Evolutionary conservation across 106 monocot species (phyloP).

Genomic region (Allium sativum): DNA sequence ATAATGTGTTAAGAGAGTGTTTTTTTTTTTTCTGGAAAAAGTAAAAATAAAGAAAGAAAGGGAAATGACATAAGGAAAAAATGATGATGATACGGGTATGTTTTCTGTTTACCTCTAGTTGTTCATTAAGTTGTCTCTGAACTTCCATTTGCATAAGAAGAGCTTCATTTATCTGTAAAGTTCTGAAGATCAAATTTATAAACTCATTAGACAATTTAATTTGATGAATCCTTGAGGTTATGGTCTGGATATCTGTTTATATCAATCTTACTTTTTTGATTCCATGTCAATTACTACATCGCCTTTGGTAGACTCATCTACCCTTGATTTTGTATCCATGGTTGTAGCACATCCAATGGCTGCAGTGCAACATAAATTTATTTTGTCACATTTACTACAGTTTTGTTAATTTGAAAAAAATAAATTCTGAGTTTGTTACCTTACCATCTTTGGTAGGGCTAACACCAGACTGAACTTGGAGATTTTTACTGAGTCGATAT

Average conservation of each 20-base stretch:
- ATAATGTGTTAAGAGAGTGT: no score
- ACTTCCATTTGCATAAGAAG: slow-evolving; percentile 90
- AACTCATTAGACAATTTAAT: background rate
- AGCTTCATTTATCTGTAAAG: slow-evolving; percentile 69
- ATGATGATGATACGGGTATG: no score
- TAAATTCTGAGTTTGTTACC: background rate
- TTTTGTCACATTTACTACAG: background rate
- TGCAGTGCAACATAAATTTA: background rate
- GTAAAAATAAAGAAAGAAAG: no score
- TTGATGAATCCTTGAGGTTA: background rate
- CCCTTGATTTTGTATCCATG: no score
- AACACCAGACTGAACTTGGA: slow-evolving; percentile 25
- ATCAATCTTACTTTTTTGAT: slow-evolving; percentile 49
- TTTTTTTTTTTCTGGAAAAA: no score
- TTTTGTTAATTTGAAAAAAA: background rate
- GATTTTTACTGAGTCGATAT: slow-evolving; percentile 54
- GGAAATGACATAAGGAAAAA: no score
- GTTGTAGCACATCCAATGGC: slow-evolving; percentile 15
- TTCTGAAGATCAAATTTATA: slow-evolving; percentile 21
- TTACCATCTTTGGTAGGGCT: slow-evolving; percentile 34
- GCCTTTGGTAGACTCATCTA: background rate
- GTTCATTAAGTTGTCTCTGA: slow-evolving; percentile 66
- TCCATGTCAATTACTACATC: slow-evolving; percentile 19
- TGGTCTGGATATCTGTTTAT: background rate
- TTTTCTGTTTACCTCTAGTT: slow-evolving; percentile 59